Evolutionary conservation across 495 filamentous ascomycete species (phyloP).

Genomic region (Coniosporium apollinis): DNA sequence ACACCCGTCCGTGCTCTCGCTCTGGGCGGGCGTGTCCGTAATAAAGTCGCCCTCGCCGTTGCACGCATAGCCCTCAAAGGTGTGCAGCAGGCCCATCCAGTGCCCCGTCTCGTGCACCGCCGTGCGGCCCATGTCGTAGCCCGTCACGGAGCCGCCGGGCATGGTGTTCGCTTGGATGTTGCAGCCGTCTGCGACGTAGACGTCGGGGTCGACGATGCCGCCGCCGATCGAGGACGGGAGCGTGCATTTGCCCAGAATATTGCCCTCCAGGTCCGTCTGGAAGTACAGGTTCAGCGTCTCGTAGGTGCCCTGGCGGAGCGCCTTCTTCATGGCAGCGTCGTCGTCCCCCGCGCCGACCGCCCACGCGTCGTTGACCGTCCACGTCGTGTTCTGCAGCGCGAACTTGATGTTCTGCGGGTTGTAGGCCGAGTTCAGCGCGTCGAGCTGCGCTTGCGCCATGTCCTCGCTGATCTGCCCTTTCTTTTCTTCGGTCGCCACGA

Average conservation of each 20-base stretch:
- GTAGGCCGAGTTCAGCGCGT: constrained; percentile 34
- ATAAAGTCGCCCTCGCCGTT: constrained; percentile 36
- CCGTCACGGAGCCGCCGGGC: constrained; percentile 32
- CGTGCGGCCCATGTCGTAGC: constrained; percentile 43
- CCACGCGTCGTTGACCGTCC: constrained; percentile 42
- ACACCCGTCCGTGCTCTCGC: constrained; percentile 37
- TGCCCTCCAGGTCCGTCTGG: constrained; percentile 31
- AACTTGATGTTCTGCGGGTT: constrained; percentile 35
- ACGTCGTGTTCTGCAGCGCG: constrained; percentile 32
- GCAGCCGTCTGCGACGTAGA: constrained; percentile 41
- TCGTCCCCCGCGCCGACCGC: constrained; percentile 25
- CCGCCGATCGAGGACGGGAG: constrained; percentile 14
- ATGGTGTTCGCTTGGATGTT: constrained; percentile 35
- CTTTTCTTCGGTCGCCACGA: constrained; percentile 33
- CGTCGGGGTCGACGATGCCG: constrained; percentile 16
- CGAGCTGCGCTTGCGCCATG: constrained; percentile 27
- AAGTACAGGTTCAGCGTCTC: constrained; percentile 47
- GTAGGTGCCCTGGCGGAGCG: constrained; percentile 44
- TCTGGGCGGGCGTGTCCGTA: constrained; percentile 41
- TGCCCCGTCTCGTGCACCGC: constrained; percentile 50
- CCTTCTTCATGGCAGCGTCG: constrained; percentile 38
- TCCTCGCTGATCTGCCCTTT: constrained; percentile 33
- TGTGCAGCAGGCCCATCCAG: constrained; percentile 49
- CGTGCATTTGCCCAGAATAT: constrained; percentile 42
- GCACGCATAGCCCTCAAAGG: constrained; percentile 46